Evolutionary conservation across 176 grass and related monocot species (phyloP), one percentile per base, ranked within the genome.

Genomic region (Phoenix dactylifera): DNA sequence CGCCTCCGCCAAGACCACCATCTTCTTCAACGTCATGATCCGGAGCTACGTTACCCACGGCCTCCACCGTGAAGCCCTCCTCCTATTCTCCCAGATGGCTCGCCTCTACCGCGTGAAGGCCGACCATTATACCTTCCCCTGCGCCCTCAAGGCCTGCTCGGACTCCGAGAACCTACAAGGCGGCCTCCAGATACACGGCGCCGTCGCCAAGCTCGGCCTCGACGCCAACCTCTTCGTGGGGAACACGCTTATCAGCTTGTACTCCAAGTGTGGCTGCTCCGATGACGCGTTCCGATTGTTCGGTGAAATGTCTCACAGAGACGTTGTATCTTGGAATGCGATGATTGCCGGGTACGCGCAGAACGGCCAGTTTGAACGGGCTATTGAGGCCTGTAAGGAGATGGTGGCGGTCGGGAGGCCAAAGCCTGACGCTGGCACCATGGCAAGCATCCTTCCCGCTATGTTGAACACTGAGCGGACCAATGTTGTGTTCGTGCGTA

Each of bases 271-370:
- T 16, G 72, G 81, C 49, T 10, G 50, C n/a, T 62, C 67, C 0
- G 49, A 57, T 1, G 72, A 85, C 35, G 85, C 85, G 3, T 82
- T 82, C 48, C 63, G 24, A 16, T 17, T 89, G 71, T 89, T 95
- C 54, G 78, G 60, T 1, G 75, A 67, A 89, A 85, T 95, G 85
- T 70, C n/a, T 24, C 54, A 59, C 56, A 48, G 69, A 57, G 85
- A 95, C 24, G 64, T 89, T n/a, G 75, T 95, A 16, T 82, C 85
- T 5, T 95, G 85, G 89, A 95, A 89, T 52, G 67, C 74, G n/a
- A 89, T 95, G 71, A 89, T 89, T 65, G 74, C 80, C 3, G 85
- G 81, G 18, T 77, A 80, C 15, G 68, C 72, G 12, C 68, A 74
- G 18, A 32, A 51, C 0, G 57, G 81, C 4, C 70, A 79, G 30